Evolutionary conservation across 2,329 filamentous ascomycete genomes (phyloP).

Genomic region (Dryadomyces quercivorus): DNA sequence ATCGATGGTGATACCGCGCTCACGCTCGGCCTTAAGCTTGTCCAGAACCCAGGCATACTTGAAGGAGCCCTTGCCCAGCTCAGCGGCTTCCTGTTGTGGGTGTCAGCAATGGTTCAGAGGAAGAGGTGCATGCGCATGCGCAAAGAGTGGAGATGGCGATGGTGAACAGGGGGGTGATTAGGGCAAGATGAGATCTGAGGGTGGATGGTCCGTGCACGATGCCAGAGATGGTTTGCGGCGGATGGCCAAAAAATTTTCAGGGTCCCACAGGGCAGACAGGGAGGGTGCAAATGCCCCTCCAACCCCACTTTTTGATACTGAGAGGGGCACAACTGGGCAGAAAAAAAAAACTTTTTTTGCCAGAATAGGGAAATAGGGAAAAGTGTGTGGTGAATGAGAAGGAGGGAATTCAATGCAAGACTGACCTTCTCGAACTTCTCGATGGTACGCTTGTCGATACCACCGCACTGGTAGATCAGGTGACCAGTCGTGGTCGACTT

Average conservation of each 20-base stretch:
- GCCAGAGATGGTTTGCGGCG: background rate
- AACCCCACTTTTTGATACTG: slow-evolving; percentile 10
- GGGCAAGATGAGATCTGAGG: background rate
- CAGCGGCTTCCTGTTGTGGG: slow-evolving; percentile 73
- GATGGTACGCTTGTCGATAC: slow-evolving; percentile 99
- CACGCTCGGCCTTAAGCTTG: slow-evolving; percentile 99
- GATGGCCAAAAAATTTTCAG: slow-evolving; percentile 7
- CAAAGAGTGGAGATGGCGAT: background rate
- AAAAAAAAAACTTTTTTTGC: background rate
- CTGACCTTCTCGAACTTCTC: slow-evolving; percentile 99
- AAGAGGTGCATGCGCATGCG: background rate
- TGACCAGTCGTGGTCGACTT: slow-evolving; percentile 92
- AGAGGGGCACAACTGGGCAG: background rate
- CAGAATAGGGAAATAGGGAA: background rate
- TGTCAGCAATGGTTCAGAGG: slow-evolving; percentile 5
- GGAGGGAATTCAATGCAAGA: slow-evolving; percentile 12
- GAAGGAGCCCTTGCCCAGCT: slow-evolving; percentile 99
- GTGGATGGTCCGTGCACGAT: slow-evolving; percentile 8
- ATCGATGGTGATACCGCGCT: slow-evolving; percentile 99
- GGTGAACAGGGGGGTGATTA: background rate
- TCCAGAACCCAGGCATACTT: slow-evolving; percentile 99
- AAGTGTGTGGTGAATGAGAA: too few species aligned
- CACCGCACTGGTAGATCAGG: slow-evolving; percentile 99
- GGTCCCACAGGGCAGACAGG: slow-evolving; percentile 13
- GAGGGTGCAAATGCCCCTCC: slow-evolving; percentile 11